These are phyloP conservation scores for Cryphonectria naterciae DNA, from an alignment of 2,329 filamentous ascomycete species.

Conservation along the genomic window DNA sequence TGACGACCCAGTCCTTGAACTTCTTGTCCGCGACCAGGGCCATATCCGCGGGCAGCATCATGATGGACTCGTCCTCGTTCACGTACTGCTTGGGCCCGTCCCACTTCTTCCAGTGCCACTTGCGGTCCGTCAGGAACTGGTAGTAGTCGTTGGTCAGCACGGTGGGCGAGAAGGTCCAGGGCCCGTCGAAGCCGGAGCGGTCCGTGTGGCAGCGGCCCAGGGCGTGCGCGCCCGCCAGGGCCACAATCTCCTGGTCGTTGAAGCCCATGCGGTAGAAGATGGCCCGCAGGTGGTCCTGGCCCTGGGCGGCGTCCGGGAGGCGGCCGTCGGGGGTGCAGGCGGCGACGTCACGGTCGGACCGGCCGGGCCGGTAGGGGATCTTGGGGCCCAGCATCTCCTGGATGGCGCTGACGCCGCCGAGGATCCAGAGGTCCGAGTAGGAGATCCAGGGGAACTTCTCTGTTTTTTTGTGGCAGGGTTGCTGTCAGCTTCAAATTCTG, in stretches of 20 bases:
- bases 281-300: constrained; percentile 78
- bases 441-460: constrained; percentile 91
- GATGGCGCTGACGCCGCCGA: constrained; percentile 81
- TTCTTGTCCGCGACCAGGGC: constrained; percentile 85
- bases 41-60: constrained; percentile 97
- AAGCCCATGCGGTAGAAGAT: constrained; percentile 99
- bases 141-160: constrained; percentile 95
- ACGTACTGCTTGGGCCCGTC: constrained; percentile 86
- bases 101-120: constrained; percentile 93
- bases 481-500: constrained; percentile 27
- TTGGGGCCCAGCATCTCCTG: constrained; percentile 93
- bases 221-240: constrained; percentile 82
- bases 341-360: constrained; percentile 74
- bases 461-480: constrained; percentile 37
- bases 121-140: constrained; percentile 84
- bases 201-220: constrained; percentile 89
- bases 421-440: constrained; percentile 97
- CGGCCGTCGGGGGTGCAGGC: constrained; percentile 95
- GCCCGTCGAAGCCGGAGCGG: constrained; percentile 84
- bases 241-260: constrained; percentile 95
- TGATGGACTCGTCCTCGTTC: constrained; percentile 84
- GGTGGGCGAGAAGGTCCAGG: constrained; percentile 91
- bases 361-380: constrained; percentile 88
- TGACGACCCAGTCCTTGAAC: constrained; percentile 79
- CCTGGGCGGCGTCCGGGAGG: constrained; percentile 72